phyloP scores from a whole-genome alignment of 331 rosid species.

The Acacia pycnantha region DNA sequence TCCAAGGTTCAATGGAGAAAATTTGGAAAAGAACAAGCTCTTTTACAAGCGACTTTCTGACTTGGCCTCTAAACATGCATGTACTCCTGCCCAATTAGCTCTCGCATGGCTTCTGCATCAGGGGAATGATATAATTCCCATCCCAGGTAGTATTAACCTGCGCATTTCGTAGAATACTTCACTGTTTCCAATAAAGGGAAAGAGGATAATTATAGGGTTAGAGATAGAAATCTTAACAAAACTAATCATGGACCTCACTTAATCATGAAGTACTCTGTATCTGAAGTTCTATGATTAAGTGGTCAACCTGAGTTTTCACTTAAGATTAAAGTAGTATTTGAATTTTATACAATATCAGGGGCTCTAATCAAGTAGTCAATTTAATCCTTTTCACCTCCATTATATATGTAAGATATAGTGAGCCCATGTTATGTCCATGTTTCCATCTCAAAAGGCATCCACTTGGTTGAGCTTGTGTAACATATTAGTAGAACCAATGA shows the following conservation, averaged over 20 bases:
- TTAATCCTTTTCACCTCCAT: neutral
- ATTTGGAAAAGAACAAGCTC: constrained; percentile 47
- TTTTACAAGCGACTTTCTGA: constrained; percentile 32
- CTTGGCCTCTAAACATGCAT: constrained; percentile 41
- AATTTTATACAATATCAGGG: neutral
- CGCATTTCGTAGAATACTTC: neutral
- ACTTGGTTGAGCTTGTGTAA: neutral
- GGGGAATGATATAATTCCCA: constrained; percentile 46
- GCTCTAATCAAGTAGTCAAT: neutral
- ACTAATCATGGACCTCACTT: neutral
- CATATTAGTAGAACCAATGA: neutral
- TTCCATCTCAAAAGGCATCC: neutral
- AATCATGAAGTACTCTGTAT: neutral
- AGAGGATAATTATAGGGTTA: neutral
- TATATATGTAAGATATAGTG: neutral
- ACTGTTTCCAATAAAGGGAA: neutral
- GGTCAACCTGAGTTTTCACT: neutral
- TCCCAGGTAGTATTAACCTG: constrained; percentile 39
- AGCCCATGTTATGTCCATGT: neutral
- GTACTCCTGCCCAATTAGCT: constrained; percentile 45
- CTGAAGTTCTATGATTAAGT: neutral
- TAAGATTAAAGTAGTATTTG: neutral
- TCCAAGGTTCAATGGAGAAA: constrained; percentile 50
- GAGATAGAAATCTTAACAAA: neutral
- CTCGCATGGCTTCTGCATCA: constrained; percentile 46